A percentile compares a stretch with the other conserved stretches of the same genome.
Evolutionary conservation across 2,329 filamentous ascomycete genomes (phyloP).

Genomic region (Penicillium carneum): DNA sequence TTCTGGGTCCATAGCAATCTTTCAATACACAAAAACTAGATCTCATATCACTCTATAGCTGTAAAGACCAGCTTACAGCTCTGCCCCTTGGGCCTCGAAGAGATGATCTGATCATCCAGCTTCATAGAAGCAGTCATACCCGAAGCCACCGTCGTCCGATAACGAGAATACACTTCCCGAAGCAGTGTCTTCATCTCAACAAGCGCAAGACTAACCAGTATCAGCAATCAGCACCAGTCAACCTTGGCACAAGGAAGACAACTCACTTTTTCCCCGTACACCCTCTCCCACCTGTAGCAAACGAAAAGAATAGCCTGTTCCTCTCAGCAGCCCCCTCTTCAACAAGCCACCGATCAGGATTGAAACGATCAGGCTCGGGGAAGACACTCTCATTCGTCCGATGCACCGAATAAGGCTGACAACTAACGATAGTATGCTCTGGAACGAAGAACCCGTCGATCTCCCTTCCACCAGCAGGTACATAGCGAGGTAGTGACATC

Average conservation of each 20-base stretch:
- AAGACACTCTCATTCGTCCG: conserved; percentile 40
- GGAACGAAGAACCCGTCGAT: conserved; percentile 51
- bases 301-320: conserved; percentile 69
- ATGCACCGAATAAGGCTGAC: conserved; percentile 51
- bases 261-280: conserved; percentile 66
- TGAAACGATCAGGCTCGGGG: conserved; percentile 41
- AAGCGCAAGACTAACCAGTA: conserved; percentile 61
- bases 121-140: conserved; percentile 67
- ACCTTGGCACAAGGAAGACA: neutral
- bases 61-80: conserved; percentile 60
- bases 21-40: neutral
- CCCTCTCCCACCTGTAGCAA: conserved; percentile 69
- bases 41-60: conserved; percentile 9
- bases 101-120: conserved; percentile 73
- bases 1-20: neutral
- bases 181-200: conserved; percentile 73
- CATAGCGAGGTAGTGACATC: conserved; percentile 58
- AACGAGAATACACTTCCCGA: conserved; percentile 67
- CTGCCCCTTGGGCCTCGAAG: conserved; percentile 67
- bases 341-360: conserved; percentile 46
- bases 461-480: conserved; percentile 48
- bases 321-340: conserved; percentile 47
- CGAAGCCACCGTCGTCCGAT: conserved; percentile 59
- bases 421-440: conserved; percentile 48
- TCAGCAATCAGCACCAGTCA: conserved; percentile 12